phyloP scores from a whole-genome alignment of 2,329 filamentous ascomycete genomes.

The Penicillium sclerotigenum region DNA sequence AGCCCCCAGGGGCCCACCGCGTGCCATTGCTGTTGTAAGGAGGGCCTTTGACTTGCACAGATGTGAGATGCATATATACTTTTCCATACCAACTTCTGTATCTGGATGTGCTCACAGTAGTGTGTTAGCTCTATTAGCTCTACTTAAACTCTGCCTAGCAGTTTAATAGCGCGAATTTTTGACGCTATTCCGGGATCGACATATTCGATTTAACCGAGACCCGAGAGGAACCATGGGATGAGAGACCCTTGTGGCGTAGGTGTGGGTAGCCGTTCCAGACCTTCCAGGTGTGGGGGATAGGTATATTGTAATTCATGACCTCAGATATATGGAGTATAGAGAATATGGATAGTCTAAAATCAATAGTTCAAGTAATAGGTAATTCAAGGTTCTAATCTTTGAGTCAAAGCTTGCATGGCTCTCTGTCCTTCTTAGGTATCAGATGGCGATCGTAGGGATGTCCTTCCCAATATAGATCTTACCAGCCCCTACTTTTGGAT shows the following conservation, averaged over 20 bases:
- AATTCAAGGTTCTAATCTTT: not conserved
- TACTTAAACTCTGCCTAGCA: not conserved
- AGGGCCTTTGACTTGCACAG: too few relatives aligned
- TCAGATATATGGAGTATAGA: not conserved
- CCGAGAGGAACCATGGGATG: not conserved
- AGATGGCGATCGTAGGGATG: conserved; percentile 3
- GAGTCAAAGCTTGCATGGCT: not conserved
- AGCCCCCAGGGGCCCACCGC: not conserved
- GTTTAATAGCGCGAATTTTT: not conserved
- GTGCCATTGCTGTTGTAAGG: not conserved
- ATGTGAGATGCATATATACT: too few relatives aligned
- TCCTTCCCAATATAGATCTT: not conserved
- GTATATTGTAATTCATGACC: not conserved
- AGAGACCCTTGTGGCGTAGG: not conserved
- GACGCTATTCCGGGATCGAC: conserved; percentile 1
- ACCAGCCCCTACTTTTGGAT: not conserved
- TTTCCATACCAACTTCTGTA: not conserved
- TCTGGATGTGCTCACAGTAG: not conserved
- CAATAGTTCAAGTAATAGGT: not conserved
- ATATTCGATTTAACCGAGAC: not conserved
- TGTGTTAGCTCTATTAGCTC: not conserved
- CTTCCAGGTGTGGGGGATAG: too few relatives aligned
- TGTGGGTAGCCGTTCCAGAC: not conserved
- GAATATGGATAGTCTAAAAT: not conserved
- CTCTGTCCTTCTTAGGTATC: not conserved